These are phyloP conservation scores for Periglandula ipomoeae DNA, from an alignment of 2,329 filamentous ascomycete genomes.

Conservation along the genomic window DNA sequence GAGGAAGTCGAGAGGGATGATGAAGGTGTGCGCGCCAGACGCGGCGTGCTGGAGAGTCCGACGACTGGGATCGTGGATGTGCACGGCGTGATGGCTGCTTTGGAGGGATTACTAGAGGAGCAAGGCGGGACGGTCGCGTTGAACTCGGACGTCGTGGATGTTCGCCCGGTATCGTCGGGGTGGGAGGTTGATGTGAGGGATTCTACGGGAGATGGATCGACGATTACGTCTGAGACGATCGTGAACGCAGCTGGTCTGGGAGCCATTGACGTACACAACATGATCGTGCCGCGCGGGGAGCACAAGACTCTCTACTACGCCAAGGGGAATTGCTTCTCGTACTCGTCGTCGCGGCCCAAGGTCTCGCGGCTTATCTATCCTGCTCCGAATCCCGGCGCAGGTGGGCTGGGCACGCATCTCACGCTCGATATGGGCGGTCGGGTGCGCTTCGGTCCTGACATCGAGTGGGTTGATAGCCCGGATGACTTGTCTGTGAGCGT, in stretches of 20 bases:
- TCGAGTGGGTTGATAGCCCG: constrained; percentile 78
- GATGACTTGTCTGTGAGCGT: constrained; percentile 60
- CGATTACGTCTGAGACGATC: constrained; percentile 65
- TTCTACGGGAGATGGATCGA: constrained; percentile 35
- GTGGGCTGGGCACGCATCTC: constrained; percentile 83
- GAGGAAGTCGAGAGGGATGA: constrained; percentile 57
- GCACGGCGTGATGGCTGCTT: constrained; percentile 72
- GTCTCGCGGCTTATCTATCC: constrained; percentile 78
- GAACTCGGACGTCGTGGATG: constrained; percentile 51
- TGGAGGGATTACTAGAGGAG: constrained; percentile 71
- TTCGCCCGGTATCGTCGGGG: constrained; percentile 37
- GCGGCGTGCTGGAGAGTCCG: constrained; percentile 72
- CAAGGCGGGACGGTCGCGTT: constrained; percentile 66
- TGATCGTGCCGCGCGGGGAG: constrained; percentile 54
- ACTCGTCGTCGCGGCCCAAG: constrained; percentile 52
- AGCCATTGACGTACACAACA: constrained; percentile 70
- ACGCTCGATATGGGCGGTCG: constrained; percentile 81
- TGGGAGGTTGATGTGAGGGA: constrained; percentile 57
- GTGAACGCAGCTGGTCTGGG: constrained; percentile 81
- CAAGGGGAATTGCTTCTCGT: constrained; percentile 94
- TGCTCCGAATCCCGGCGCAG: constrained; percentile 70
- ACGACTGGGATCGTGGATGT: constrained; percentile 87
- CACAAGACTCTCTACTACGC: constrained; percentile 65
- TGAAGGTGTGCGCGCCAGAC: constrained; percentile 62
- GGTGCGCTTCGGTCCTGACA: constrained; percentile 86